phyloP scores from a whole-genome alignment of 768 basidiomycete genomes.

The Clitopilus passeckerianus region DNA sequence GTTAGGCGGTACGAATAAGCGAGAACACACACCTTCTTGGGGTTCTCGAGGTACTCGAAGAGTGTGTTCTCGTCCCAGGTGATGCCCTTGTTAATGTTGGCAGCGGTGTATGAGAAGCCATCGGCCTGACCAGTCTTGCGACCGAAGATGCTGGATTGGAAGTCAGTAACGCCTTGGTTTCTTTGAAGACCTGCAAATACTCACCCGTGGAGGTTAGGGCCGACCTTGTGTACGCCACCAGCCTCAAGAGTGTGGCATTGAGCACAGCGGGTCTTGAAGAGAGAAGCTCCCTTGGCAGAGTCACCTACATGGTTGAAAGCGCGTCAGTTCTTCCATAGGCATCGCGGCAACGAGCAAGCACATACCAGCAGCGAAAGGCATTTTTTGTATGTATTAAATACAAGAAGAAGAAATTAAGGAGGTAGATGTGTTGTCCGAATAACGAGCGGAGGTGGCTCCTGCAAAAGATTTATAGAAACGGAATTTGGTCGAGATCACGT shows the following conservation, averaged over 20 bases:
- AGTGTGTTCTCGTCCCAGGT: conserved; percentile 84
- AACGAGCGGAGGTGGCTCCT: conserved; percentile 1
- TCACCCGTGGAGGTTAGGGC: conserved; percentile 92
- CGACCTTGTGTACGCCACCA: conserved; percentile 83
- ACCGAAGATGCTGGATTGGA: conserved; percentile 61
- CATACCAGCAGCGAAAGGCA: conserved; percentile 38
- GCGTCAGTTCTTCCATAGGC: conserved; percentile 24
- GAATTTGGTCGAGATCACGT: conserved; percentile 8
- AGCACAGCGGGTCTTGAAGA: conserved; percentile 95
- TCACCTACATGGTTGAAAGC: conserved; percentile 59
- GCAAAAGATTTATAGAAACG: conserved; percentile 12
- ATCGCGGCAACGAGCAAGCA: conserved; percentile 26
- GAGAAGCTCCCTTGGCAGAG: conserved; percentile 81
- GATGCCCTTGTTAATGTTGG: conserved; percentile 94
- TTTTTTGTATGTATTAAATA: conserved; percentile 14
- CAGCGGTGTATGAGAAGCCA: conserved; percentile 88
- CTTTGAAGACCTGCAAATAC: conserved; percentile 17
- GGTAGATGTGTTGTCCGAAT: conserved; percentile 11
- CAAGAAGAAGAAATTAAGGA: conserved; percentile 12
- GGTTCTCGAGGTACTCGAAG: conserved; percentile 95
- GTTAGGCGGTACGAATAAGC: background rate
- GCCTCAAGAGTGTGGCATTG: conserved; percentile 89
- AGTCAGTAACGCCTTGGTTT: background rate
- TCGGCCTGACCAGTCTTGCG: conserved; percentile 84
- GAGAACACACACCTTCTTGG: conserved; percentile 74